phyloP scores from a whole-genome alignment of 148 eudicot genomes.

The Silene uniflora region DNA sequence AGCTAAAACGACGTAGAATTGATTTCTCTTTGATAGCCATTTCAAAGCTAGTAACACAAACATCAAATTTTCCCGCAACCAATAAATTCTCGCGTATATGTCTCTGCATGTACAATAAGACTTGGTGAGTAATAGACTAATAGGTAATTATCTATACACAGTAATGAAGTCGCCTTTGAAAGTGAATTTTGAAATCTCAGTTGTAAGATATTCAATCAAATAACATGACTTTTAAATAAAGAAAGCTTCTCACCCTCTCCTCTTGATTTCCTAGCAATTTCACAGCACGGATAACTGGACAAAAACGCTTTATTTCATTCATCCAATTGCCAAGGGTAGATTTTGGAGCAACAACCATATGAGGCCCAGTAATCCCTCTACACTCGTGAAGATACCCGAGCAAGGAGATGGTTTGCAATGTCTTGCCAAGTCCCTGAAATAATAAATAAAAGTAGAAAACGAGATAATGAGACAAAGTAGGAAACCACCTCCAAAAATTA shows the following conservation, averaged over 20 bases:
- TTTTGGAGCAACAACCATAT: slow-evolving; percentile 99
- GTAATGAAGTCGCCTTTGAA: background rate
- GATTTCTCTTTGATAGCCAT: slow-evolving; percentile 95
- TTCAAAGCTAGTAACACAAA: slow-evolving; percentile 97
- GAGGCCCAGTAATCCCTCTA: slow-evolving; percentile 97
- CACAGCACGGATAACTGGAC: slow-evolving; percentile 81
- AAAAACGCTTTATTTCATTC: slow-evolving; percentile 96
- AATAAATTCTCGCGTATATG: slow-evolving; percentile 81
- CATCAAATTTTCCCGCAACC: slow-evolving; percentile 97
- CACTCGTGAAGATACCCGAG: slow-evolving; percentile 90
- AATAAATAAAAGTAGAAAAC: background rate
- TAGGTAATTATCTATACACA: background rate
- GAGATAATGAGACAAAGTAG: background rate
- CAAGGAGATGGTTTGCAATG: slow-evolving; percentile 95
- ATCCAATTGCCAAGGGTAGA: slow-evolving; percentile 99
- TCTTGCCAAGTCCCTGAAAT: slow-evolving; percentile 91
- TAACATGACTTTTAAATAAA: background rate
- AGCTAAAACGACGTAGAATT: slow-evolving; percentile 78
- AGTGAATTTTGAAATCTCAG: background rate
- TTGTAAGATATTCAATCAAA: background rate
- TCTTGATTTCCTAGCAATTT: slow-evolving; percentile 94
- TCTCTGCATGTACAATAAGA: slow-evolving; percentile 40
- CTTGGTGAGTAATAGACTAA: slow-evolving; percentile 7
- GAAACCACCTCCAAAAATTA: background rate
- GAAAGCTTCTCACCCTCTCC: slow-evolving; percentile 60